Percentiles rank a stretch among this genome's conserved stretches.
These are phyloP conservation scores for Pichia sp. DNA, from an alignment of 1,139 yeast species.

Conservation along the genomic window DNA sequence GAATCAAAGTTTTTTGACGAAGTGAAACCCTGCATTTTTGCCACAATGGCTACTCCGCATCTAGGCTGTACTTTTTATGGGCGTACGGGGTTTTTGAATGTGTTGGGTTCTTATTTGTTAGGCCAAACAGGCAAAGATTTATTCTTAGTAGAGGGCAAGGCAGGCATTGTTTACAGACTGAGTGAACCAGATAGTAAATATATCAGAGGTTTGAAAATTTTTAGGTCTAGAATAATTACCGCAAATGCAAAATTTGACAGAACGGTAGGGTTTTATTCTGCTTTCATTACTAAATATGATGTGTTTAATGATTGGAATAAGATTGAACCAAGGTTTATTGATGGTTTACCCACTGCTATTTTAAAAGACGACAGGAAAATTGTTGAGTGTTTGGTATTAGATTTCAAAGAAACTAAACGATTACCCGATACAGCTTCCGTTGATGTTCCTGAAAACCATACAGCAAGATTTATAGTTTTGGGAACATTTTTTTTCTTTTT, in stretches of 20 bases:
- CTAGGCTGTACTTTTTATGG: slow-evolving; percentile 55
- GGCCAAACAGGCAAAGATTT: slow-evolving; percentile 74
- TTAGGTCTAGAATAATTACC: slow-evolving; percentile 50
- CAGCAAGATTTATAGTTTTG: neutral
- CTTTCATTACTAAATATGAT: slow-evolving; percentile 43
- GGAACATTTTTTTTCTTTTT: slow-evolving; percentile 35
- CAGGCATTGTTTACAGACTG: slow-evolving; percentile 40
- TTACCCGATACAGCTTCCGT: neutral
- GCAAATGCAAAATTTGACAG: slow-evolving; percentile 77
- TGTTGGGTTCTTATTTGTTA: slow-evolving; percentile 52
- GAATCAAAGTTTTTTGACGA: slow-evolving; percentile 47
- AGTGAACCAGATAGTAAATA: slow-evolving; percentile 49
- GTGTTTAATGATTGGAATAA: slow-evolving; percentile 41
- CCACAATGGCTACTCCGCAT: slow-evolving; percentile 91
- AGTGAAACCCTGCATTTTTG: slow-evolving; percentile 57
- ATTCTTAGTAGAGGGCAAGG: slow-evolving; percentile 47
- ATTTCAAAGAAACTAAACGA: slow-evolving; percentile 32
- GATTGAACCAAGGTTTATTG: slow-evolving; percentile 36
- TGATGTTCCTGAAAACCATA: neutral
- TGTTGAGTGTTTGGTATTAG: slow-evolving; percentile 51
- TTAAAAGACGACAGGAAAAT: slow-evolving; percentile 24
- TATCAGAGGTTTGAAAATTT: slow-evolving; percentile 47
- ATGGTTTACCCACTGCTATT: slow-evolving; percentile 27
- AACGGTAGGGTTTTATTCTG: slow-evolving; percentile 48
- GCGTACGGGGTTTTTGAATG: slow-evolving; percentile 36